Evolutionary conservation across 2,329 filamentous ascomycete species (phyloP), one percentile per base, ranked within the genome.

Genomic region (Allantophomopsis cytisporea): DNA sequence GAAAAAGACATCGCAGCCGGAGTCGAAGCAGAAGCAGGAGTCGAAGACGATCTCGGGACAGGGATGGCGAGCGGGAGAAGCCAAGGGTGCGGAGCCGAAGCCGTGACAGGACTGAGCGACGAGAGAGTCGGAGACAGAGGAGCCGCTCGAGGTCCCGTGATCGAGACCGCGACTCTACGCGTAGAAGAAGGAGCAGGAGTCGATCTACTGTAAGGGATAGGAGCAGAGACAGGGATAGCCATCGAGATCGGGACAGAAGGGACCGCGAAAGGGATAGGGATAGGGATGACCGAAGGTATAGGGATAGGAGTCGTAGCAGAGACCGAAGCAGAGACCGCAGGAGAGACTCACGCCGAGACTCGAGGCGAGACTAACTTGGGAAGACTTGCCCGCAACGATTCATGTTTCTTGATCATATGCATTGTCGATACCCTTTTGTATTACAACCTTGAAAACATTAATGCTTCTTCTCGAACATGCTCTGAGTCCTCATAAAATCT

Each of bases 1-100:
- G 58, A 58, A 54, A 47, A 21, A 50, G 52, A 40, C 52, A 28
- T 7, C 23, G 39, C 12, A 41, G 39, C 20, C 39, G 38, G 10
- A 42, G 42, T 28, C 21, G 35, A 14, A 37, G 45, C 36, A 43
- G 45, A 28, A 44, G 44, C 13, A 36, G 48, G 20, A 43, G 47
- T 41, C 39, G 38, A 18, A 46, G 45, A 35, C 43, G 28, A 17
- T 37, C 17, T 32, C 21, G 34, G 31, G 35, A 38, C 39, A 35
- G 42, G 43, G 42, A 49, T 36, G 47, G 43, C 32, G 42, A 46
- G 21, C 35, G 40, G 13, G 46, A 47, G 16, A 45, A 47, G 30
- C 46, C 52, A 6, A 44, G 48, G 38, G 44, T 41, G 28, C 38
- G 44, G 16, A 48, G 42, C 35, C 43, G 49, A 13, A 44, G 41